Percentiles rank a stretch among this genome's conserved stretches.
Conservation (phyloP, 768 basidiomycete genomes). For the Lyophyllum atratum region DNA sequence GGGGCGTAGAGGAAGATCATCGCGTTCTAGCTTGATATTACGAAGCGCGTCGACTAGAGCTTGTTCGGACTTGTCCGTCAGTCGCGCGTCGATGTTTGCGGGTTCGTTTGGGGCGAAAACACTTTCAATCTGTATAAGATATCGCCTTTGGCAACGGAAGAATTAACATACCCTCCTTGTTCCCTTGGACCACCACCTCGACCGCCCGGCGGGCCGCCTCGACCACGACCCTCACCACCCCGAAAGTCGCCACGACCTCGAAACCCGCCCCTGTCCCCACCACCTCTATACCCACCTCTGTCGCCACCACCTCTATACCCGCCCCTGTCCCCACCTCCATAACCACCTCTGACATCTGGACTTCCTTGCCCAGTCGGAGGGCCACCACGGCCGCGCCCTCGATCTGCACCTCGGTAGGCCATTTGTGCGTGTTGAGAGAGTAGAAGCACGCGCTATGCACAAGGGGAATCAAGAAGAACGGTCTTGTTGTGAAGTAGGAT, state of each 20-base stretch:
- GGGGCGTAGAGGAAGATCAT: conserved; percentile 58
- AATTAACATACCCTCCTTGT: conserved; percentile 35
- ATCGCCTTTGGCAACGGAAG: not conserved
- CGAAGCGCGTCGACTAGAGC: conserved; percentile 40
- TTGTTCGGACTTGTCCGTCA: conserved; percentile 42
- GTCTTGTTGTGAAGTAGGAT: conserved; percentile 2
- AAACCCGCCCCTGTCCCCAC: conserved; percentile 29
- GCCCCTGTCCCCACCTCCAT: conserved; percentile 10
- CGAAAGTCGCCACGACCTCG: conserved; percentile 19
- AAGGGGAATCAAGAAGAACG: not conserved
- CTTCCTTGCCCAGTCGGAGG: conserved; percentile 31
- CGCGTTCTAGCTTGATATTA: conserved; percentile 28
- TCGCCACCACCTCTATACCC: conserved; percentile 30
- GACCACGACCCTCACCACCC: conserved; percentile 13
- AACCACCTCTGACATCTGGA: conserved; percentile 20
- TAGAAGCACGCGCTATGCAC: not conserved
- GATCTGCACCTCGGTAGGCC: conserved; percentile 28
- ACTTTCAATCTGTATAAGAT: conserved; percentile 28
- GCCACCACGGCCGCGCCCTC: conserved; percentile 41
- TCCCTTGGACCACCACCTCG: conserved; percentile 33
- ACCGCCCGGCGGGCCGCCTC: conserved; percentile 18
- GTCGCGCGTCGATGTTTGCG: conserved; percentile 42
- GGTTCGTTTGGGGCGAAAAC: conserved; percentile 40
- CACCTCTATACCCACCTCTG: conserved; percentile 14
- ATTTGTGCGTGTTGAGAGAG: conserved; percentile 16